These are phyloP conservation scores for Castanea sativa DNA, from an alignment of 306 rosid genomes.

Conservation along the genomic window DNA sequence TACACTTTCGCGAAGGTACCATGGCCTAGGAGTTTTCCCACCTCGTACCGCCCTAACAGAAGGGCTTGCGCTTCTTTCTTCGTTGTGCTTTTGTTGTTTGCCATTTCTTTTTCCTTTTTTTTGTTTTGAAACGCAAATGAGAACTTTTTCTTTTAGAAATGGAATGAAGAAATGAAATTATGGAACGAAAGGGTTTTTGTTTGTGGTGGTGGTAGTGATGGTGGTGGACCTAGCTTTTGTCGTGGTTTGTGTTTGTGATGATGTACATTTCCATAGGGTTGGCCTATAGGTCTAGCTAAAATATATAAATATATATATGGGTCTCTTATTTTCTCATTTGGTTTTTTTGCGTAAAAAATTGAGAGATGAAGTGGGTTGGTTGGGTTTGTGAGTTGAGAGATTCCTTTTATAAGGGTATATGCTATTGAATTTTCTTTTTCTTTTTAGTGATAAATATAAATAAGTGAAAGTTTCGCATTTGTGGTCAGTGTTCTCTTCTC, in stretches of 20 bases:
- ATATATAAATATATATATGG: too few relatives aligned
- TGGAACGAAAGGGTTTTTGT: too few relatives aligned
- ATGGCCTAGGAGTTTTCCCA: constrained; percentile 85
- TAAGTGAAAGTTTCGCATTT: too few relatives aligned
- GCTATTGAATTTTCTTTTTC: not conserved
- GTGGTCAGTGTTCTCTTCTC: too few relatives aligned
- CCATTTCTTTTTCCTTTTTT: not conserved
- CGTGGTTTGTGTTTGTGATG: too few relatives aligned
- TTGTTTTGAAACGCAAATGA: not conserved
- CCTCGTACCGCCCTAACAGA: constrained; percentile 70
- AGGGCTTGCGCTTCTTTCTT: constrained; percentile 46
- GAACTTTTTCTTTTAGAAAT: too few relatives aligned
- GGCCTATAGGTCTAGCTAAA: too few relatives aligned
- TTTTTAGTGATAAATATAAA: too few relatives aligned
- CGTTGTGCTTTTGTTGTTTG: constrained; percentile 9
- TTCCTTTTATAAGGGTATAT: constrained; percentile 36
- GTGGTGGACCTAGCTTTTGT: not conserved
- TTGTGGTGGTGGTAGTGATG: too few relatives aligned
- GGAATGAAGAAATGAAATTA: too few relatives aligned
- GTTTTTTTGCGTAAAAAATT: not conserved
- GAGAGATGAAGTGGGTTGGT: not conserved
- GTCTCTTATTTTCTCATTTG: constrained; percentile 8
- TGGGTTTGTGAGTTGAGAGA: not conserved
- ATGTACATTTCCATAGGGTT: too few relatives aligned
- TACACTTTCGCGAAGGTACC: constrained; percentile 95